A percentile compares a stretch with the other conserved stretches of the same genome.
These are phyloP conservation scores for Chaetomium sp. DNA, from an alignment of 2,329 filamentous ascomycete genomes.

Conservation along the genomic window DNA sequence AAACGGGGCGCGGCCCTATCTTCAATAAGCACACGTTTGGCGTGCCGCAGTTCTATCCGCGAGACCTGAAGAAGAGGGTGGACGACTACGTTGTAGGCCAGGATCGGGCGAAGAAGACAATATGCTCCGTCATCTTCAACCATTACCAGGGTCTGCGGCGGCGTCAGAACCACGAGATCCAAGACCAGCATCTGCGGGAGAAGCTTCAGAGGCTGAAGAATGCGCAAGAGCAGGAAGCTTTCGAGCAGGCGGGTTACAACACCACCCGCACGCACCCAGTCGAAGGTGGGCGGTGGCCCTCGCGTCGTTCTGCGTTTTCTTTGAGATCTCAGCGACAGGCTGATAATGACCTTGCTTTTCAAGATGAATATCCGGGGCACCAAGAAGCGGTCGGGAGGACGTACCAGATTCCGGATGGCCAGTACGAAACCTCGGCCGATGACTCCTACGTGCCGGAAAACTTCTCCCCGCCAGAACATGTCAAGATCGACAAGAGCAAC, in stretches of 20 bases:
- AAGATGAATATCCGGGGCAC: conserved; percentile 61
- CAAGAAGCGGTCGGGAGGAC: conserved; percentile 50
- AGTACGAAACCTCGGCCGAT: conserved; percentile 35
- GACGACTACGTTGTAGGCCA: conserved; percentile 97
- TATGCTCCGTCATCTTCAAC: conserved; percentile 92
- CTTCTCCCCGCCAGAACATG: conserved; percentile 45
- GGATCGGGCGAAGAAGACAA: conserved; percentile 88
- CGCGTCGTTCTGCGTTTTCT: conserved; percentile 36
- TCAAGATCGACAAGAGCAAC: conserved; percentile 95
- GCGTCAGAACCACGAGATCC: conserved; percentile 74
- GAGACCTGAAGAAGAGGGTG: conserved; percentile 80
- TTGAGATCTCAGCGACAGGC: conserved; percentile 34
- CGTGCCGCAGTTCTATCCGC: conserved; percentile 65
- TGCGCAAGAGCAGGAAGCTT: conserved; percentile 64
- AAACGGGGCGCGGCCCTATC: conserved; percentile 60
- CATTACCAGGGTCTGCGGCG: conserved; percentile 89
- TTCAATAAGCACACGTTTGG: conserved; percentile 60
- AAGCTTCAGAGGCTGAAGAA: conserved; percentile 71
- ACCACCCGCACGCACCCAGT: conserved; percentile 66
- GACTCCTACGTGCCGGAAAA: conserved; percentile 56
- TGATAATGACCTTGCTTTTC: conserved; percentile 39
- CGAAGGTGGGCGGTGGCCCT: conserved; percentile 63
- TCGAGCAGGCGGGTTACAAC: conserved; percentile 41
- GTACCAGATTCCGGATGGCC: conserved; percentile 43
- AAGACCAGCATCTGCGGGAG: conserved; percentile 58